A percentile compares a stretch with the other conserved stretches of the same genome.
Conservation (phyloP, 768 basidiomycete genomes). For the Leccinum subgranulosum region DNA sequence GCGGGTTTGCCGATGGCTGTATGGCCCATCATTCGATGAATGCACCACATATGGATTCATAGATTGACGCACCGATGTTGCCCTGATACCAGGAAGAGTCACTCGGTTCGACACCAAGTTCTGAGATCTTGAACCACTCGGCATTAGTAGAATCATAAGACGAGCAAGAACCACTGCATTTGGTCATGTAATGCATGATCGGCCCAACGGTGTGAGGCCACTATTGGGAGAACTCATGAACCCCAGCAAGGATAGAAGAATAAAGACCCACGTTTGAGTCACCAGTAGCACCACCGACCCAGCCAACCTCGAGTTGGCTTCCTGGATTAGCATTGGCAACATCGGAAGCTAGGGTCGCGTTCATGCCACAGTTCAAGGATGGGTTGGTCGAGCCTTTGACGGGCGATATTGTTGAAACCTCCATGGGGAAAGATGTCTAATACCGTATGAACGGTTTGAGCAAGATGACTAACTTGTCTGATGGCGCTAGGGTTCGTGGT, state of each 20-base stretch:
- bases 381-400: constrained; percentile 58
- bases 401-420: constrained; percentile 39
- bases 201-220: constrained; percentile 64
- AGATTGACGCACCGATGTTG: constrained; percentile 42
- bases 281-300: constrained; percentile 45
- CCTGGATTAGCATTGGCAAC: constrained; percentile 61
- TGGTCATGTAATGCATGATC: constrained; percentile 70
- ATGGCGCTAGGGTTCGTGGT: constrained; percentile 38
- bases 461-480: constrained; percentile 33
- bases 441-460: not conserved
- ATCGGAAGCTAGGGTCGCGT: constrained; percentile 45
- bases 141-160: constrained; percentile 56
- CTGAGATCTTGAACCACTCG: constrained; percentile 72
- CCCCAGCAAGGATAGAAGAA: not conserved
- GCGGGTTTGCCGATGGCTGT: constrained; percentile 38
- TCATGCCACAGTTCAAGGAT: constrained; percentile 56
- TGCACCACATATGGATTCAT: not conserved
- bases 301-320: constrained; percentile 48
- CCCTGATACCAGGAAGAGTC: constrained; percentile 46
- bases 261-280: constrained; percentile 29
- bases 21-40: not conserved
- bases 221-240: constrained; percentile 16
- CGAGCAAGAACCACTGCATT: constrained; percentile 54
- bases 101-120: constrained; percentile 41
- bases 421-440: not conserved